Evolutionary conservation across 257 asterid species (phyloP), one percentile per base, ranked within the genome.

Genomic region (Verbascum thapsus): DNA sequence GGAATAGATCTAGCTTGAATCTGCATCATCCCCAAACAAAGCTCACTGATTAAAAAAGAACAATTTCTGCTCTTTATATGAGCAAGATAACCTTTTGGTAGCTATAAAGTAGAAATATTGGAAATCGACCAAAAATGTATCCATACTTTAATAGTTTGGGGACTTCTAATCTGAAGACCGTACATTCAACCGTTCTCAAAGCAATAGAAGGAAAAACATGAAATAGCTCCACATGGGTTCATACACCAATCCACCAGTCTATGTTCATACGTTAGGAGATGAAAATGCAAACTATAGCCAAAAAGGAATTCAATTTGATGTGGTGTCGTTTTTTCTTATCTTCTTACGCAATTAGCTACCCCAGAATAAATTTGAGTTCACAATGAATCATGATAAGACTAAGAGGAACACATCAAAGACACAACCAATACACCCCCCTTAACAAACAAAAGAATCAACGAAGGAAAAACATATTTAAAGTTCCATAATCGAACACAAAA

Each of bases 1-100:
- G 96, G 95, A 63, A 94, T 85, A 9, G 96, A 71, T 68, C 90
- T 78, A n/a, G 92, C 92, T 87, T 94, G 99, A 64, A 94, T 90
- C 99, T 94, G 58, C 72, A 76, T 68, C 51, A 48, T 53, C 67
- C 61, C 61, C 51, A 11, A 62, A 15, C 32, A 38, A 39, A 56
- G 19, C 11, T 38, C n/a, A 61, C 1, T 18, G 9, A 11, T 10
- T n/a, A 41, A 42, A 9, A 30, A 72, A 52, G 34, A 54, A 48
- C 1, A 64, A 35, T 3, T 62, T 51, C 6, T 0, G 23, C 9
- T 30, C 35, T 10, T 10, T 53, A 40, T 23, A 18, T 12, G 49
- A 64, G 58, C 61, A 16, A 16, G 16, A 53, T 35, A 30, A 44
- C 38, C 47, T 32, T 61, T 20, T n/a, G n/a, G 56, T 26, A 44